phyloP scores from a whole-genome alignment of 176 grass and related monocot genomes.

The Eleusine indica region DNA sequence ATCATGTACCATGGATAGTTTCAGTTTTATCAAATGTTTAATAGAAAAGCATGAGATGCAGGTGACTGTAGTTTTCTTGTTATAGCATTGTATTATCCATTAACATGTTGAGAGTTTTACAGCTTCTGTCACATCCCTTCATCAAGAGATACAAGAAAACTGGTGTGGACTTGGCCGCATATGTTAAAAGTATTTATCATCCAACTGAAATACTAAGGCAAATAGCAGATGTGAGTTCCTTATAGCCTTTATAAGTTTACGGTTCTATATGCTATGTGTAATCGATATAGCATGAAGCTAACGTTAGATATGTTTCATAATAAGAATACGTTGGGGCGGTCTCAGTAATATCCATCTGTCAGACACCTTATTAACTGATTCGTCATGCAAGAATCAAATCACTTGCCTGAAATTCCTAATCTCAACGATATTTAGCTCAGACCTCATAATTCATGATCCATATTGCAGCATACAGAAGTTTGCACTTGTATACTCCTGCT shows the following conservation, averaged over 20 bases:
- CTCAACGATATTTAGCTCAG: not conserved
- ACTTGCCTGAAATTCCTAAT: not conserved
- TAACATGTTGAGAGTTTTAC: constrained; percentile 39
- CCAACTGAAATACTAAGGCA: constrained; percentile 59
- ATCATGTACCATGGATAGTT: too few species aligned
- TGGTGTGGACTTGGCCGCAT: constrained; percentile 56
- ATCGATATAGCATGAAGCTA: not conserved
- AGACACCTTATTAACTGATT: not conserved
- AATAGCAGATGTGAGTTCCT: constrained; percentile 63
- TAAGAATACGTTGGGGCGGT: too few species aligned
- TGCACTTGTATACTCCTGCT: not conserved
- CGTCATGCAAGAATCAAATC: not conserved
- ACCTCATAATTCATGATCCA: not conserved
- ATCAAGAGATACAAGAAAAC: constrained; percentile 63
- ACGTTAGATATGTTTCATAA: not conserved
- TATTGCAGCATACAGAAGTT: not conserved
- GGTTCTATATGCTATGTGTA: not conserved
- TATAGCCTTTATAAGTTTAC: constrained; percentile 3
- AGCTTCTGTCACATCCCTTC: constrained; percentile 77
- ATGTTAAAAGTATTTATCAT: constrained; percentile 60
- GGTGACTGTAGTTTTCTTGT: not conserved
- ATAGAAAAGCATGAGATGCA: not conserved
- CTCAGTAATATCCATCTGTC: not conserved
- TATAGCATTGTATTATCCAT: not conserved
- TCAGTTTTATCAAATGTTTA: too few species aligned